These are phyloP conservation scores for Meyerozyma carpophila DNA, from an alignment of 1,139 yeast genomes.

Conservation along the genomic window DNA sequence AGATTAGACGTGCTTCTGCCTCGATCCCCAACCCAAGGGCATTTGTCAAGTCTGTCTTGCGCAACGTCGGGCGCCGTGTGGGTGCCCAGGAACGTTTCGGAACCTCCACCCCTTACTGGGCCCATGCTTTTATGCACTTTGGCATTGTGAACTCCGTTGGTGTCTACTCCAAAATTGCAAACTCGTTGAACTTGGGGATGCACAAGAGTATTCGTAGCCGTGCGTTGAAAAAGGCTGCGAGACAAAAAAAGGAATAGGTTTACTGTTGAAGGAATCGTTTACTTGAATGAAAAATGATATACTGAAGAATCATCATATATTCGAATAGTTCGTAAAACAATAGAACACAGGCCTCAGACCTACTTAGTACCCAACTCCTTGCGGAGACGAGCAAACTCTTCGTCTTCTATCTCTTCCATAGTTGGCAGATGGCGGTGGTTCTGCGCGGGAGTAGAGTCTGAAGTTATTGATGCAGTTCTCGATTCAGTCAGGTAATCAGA, in stretches of 20 bases:
- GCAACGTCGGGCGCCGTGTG: conserved; percentile 70
- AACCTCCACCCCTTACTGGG: conserved; percentile 88
- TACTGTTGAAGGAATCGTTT: not conserved
- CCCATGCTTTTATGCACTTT: conserved; percentile 92
- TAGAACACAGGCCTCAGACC: not conserved
- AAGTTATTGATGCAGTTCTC: not conserved
- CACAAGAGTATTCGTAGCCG: conserved; percentile 76
- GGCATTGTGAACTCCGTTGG: conserved; percentile 75
- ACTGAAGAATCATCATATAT: not conserved
- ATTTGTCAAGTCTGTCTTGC: conserved; percentile 69
- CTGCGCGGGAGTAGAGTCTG: not conserved
- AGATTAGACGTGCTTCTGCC: conserved; percentile 70
- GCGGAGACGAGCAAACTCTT: not conserved
- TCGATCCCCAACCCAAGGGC: conserved; percentile 76
- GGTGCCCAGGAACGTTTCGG: conserved; percentile 93
- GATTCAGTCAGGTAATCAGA: not conserved
- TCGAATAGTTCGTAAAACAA: too few relatives aligned
- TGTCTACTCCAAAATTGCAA: conserved; percentile 68
- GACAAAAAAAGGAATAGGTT: conserved; percentile 14
- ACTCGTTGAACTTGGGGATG: conserved; percentile 63
- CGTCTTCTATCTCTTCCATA: not conserved
- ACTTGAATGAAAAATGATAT: not conserved
- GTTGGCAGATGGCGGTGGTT: not conserved
- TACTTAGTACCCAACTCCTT: not conserved
- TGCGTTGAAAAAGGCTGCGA: conserved; percentile 76